A percentile compares a stretch with the other conserved stretches of the same genome.
Conservation (phyloP, 345 rosid species). For the Eucalyptus coolabah region DNA sequence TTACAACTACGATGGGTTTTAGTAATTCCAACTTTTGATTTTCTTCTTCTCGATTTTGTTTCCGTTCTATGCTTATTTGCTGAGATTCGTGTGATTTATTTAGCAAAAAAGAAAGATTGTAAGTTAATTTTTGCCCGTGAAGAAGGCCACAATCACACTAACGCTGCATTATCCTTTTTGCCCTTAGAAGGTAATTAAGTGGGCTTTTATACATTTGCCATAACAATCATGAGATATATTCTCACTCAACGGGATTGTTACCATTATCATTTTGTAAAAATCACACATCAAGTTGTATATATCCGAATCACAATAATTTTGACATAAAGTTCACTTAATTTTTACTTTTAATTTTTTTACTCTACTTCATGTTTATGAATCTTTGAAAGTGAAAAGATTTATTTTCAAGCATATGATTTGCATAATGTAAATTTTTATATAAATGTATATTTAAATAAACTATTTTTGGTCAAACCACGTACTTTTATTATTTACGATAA, state of each 20-base stretch:
- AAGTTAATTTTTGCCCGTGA: not conserved
- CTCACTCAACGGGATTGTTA: not conserved
- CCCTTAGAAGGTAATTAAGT: not conserved
- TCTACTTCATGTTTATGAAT: not conserved
- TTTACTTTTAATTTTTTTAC: not conserved
- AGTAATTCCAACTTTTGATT: not conserved
- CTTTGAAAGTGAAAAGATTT: not conserved
- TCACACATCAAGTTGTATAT: not conserved
- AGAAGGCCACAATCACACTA: not conserved
- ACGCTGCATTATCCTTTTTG: not conserved
- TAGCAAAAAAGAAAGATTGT: not conserved
- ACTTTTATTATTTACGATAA: not conserved
- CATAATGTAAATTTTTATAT: not conserved
- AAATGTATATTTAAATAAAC: not conserved
- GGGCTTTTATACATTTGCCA: not conserved
- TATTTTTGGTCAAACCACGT: too few relatives aligned
- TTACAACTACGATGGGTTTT: not conserved
- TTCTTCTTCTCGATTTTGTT: not conserved
- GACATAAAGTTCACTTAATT: not conserved
- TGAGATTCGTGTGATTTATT: not conserved
- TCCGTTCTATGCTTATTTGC: not conserved
- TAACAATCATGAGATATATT: not conserved
- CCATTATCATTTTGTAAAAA: not conserved
- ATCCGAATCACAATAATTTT: not conserved
- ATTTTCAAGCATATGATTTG: not conserved